Evolutionary conservation across 2,329 filamentous ascomycete species (phyloP).

Genomic region (Colletotrichum liaoningense): DNA sequence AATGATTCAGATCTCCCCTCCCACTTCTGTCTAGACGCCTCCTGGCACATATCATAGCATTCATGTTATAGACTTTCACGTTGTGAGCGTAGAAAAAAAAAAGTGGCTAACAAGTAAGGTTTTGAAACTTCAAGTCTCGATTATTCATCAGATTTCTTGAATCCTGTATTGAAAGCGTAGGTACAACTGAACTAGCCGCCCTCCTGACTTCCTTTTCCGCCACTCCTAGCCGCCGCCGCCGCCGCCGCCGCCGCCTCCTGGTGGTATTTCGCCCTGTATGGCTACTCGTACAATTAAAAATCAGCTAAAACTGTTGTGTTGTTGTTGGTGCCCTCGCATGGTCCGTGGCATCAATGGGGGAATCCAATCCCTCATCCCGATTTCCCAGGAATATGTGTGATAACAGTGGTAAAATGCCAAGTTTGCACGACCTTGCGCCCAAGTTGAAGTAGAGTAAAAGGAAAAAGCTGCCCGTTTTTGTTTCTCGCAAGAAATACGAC

Average conservation of each 20-base stretch:
- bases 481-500: not conserved
- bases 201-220: not conserved
- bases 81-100: not conserved
- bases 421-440: conserved; percentile 11
- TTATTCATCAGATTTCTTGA: not conserved
- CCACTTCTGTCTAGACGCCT: not conserved
- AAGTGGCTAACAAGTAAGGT: too few species aligned
- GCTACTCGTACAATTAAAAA: conserved; percentile 31
- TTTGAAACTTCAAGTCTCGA: not conserved
- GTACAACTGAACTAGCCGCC: not conserved
- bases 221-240: not conserved
- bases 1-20: not conserved
- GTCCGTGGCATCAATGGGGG: not conserved
- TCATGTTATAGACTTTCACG: not conserved
- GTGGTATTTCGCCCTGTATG: not conserved
- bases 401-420: not conserved
- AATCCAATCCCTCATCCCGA: not conserved
- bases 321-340: not conserved
- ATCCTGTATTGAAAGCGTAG: not conserved
- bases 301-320: conserved; percentile 15
- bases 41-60: not conserved
- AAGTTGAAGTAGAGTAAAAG: not conserved
- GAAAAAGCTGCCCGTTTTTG: not conserved
- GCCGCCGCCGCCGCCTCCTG: not conserved
- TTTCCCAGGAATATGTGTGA: not conserved